These are phyloP conservation scores for Vigna mungo DNA, from an alignment of 306 rosid species.

Conservation along the genomic window DNA sequence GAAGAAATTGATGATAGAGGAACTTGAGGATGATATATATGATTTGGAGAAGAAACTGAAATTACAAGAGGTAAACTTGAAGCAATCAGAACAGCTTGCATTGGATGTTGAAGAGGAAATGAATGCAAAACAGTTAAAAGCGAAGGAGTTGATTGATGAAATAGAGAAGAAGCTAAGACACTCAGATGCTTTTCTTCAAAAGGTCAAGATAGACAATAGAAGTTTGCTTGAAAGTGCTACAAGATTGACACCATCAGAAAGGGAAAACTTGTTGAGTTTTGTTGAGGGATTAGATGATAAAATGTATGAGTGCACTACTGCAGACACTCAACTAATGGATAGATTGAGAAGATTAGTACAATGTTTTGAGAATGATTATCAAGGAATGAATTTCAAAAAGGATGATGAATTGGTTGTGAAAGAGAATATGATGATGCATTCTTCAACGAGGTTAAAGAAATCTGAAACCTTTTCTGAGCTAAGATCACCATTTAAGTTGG, in stretches of 20 bases:
- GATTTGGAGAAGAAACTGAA: constrained; percentile 62
- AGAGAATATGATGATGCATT: constrained; percentile 57
- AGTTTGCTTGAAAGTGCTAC: constrained; percentile 62
- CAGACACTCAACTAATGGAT: constrained; percentile 59
- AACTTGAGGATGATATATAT: constrained; percentile 67
- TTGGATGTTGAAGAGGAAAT: constrained; percentile 62
- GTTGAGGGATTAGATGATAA: constrained; percentile 54
- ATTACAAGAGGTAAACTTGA: constrained; percentile 55
- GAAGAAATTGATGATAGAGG: constrained; percentile 65
- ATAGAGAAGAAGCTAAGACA: constrained; percentile 60
- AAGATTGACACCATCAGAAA: constrained; percentile 61
- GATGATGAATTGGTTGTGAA: constrained; percentile 53
- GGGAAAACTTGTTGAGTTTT: constrained; percentile 60
- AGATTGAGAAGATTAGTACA: constrained; percentile 55
- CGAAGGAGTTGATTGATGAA: constrained; percentile 53
- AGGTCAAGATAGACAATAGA: constrained; percentile 63
- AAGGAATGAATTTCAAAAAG: constrained; percentile 36
- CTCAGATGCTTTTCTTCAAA: constrained; percentile 63
- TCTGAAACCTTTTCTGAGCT: constrained; percentile 49
- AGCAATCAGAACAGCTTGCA: constrained; percentile 57
- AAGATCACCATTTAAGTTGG: constrained; percentile 73
- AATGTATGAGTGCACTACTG: constrained; percentile 55
- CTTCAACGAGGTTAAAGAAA: constrained; percentile 54
- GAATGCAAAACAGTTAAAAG: constrained; percentile 54
- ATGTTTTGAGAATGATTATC: constrained; percentile 51